A percentile compares a stretch with the other conserved stretches of the same genome.
phyloP scores from a whole-genome alignment of 2,329 filamentous ascomycete species.

The Talaromyces amestolkiae region DNA sequence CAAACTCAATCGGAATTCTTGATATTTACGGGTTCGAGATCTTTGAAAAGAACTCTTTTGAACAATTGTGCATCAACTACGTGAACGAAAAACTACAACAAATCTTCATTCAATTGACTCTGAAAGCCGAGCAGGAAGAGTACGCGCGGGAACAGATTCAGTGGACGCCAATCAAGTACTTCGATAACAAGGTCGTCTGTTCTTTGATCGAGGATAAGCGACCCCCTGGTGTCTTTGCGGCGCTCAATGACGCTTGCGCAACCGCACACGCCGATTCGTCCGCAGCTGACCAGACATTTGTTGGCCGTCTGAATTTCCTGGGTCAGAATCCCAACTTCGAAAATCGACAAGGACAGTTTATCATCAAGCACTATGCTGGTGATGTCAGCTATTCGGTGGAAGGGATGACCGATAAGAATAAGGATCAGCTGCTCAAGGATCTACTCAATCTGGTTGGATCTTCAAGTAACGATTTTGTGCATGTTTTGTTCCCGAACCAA shows the following conservation, averaged over 20 bases:
- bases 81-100: slow-evolving; percentile 99
- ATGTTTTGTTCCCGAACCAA: slow-evolving; percentile 84
- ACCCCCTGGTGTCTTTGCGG: slow-evolving; percentile 89
- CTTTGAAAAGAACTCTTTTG: slow-evolving; percentile 98
- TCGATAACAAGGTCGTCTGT: slow-evolving; percentile 98
- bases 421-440: slow-evolving; percentile 94
- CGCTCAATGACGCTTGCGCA: slow-evolving; percentile 94
- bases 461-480: slow-evolving; percentile 82
- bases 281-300: slow-evolving; percentile 93
- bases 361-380: slow-evolving; percentile 98
- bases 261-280: slow-evolving; percentile 95
- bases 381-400: slow-evolving; percentile 93
- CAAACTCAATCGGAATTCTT: slow-evolving; percentile 90
- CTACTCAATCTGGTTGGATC: slow-evolving; percentile 80
- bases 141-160: slow-evolving; percentile 94
- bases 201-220: slow-evolving; percentile 91
- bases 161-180: slow-evolving; percentile 99
- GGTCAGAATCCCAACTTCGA: slow-evolving; percentile 84
- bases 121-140: slow-evolving; percentile 97
- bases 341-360: slow-evolving; percentile 89
- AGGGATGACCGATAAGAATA: slow-evolving; percentile 99
- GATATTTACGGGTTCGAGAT: slow-evolving; percentile 99
- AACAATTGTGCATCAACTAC: slow-evolving; percentile 99
- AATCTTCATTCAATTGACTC: slow-evolving; percentile 95
- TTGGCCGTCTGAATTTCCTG: slow-evolving; percentile 86